A percentile compares a stretch with the other conserved stretches of the same genome.
Conservation (phyloP, 495 filamentous ascomycete species). For the Lophiotrema nucula region DNA sequence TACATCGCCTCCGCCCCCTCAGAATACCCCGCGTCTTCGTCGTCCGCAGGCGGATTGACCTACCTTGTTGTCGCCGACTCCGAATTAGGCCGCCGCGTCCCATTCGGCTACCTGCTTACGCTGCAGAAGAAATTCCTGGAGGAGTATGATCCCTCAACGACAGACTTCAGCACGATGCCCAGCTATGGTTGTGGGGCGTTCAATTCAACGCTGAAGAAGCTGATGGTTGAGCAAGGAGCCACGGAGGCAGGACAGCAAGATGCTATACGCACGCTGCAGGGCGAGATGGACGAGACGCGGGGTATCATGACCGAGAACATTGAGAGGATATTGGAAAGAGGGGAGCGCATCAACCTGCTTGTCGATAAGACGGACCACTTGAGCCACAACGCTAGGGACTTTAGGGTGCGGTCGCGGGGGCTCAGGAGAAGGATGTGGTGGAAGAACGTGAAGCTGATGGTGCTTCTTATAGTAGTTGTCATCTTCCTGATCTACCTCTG, state of each 20-base stretch:
- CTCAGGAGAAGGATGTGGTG: slow-evolving; percentile 97
- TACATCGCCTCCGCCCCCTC: slow-evolving; percentile 86
- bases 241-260: slow-evolving; percentile 72
- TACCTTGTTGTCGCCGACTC: slow-evolving; percentile 80
- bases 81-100: slow-evolving; percentile 77
- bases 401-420: slow-evolving; percentile 77
- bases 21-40: slow-evolving; percentile 49
- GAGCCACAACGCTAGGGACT: slow-evolving; percentile 82
- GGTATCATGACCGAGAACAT: slow-evolving; percentile 99
- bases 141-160: slow-evolving; percentile 64
- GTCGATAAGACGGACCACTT: slow-evolving; percentile 96
- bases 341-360: slow-evolving; percentile 90
- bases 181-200: slow-evolving; percentile 89
- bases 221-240: slow-evolving; percentile 85
- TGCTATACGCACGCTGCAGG: slow-evolving; percentile 76
- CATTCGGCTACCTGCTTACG: slow-evolving; percentile 89
- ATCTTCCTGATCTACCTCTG: slow-evolving; percentile 79
- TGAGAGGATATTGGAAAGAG: slow-evolving; percentile 88
- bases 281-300: slow-evolving; percentile 87
- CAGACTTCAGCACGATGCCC: slow-evolving; percentile 73
- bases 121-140: slow-evolving; percentile 84
- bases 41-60: slow-evolving; percentile 73
- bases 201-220: slow-evolving; percentile 69
- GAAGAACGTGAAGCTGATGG: slow-evolving; percentile 96
- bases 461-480: slow-evolving; percentile 74